A percentile compares a stretch with the other conserved stretches of the same genome.
These are phyloP conservation scores for Trypanosomatidae sp. DNA, from an alignment of 208 protist species.

Conservation along the genomic window DNA sequence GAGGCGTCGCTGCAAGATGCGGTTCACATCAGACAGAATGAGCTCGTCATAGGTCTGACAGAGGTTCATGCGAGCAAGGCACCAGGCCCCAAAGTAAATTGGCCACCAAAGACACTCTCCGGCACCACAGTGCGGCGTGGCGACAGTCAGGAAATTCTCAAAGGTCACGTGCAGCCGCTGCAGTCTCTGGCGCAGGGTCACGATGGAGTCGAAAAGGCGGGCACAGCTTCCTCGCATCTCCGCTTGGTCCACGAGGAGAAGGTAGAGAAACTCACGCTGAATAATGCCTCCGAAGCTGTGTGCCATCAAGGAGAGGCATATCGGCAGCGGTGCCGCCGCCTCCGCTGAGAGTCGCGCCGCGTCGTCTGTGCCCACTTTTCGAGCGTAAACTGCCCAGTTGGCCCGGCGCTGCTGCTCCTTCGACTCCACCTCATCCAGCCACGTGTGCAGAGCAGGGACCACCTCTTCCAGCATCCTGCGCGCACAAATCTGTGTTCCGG, in stretches of 20 bases:
- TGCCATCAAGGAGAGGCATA: constrained; percentile 61
- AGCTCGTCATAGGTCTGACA: constrained; percentile 55
- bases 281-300: constrained; percentile 78
- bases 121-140: constrained; percentile 67
- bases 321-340: constrained; percentile 16
- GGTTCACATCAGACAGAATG: constrained; percentile 40
- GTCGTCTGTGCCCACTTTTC: constrained; percentile 3
- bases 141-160: constrained; percentile 66
- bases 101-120: constrained; percentile 50
- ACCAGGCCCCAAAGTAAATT: constrained; percentile 49
- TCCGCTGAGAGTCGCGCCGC: constrained; percentile 9
- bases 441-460: constrained; percentile 43
- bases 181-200: constrained; percentile 31
- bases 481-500: constrained; percentile 45
- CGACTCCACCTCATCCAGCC: constrained; percentile 36
- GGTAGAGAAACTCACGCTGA: constrained; percentile 62
- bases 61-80: constrained; percentile 30
- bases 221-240: constrained; percentile 19
- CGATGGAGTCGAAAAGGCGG: constrained; percentile 22
- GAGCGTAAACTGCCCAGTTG: constrained; percentile 15
- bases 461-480: constrained; percentile 43
- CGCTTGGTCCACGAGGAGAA: constrained; percentile 35
- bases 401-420: constrained; percentile 17
- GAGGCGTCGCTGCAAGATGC: constrained; percentile 40
- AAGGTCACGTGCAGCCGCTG: constrained; percentile 32